Evolutionary conservation across 106 monocot species (phyloP), one percentile per base, ranked within the genome.

Genomic region (Chionographis japonica): DNA sequence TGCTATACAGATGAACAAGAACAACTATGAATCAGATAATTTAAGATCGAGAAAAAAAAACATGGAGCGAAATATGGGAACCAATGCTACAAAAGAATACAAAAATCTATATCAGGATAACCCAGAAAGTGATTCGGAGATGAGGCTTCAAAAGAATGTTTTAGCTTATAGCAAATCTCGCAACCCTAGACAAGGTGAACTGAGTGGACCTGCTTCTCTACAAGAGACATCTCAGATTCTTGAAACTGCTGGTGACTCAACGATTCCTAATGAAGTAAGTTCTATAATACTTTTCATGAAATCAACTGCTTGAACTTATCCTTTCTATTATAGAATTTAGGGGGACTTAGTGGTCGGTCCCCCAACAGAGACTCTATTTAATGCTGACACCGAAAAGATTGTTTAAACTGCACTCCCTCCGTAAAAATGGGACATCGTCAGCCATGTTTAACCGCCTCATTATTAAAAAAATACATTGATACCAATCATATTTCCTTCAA

Each of bases 211-310:
- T 69, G 73, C 65, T 27, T 37, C 14, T 68, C 40, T 62, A 8
- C 68, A 62, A 17, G 70, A 82, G 63, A 35, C 52, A 37, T 67
- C 83, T 57, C 65, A 75, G 51, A 76, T 75, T 66, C 37, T 61
- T 57, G 86, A 85, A 72, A 19, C 70, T 79, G 71, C 40, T 62
- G 62, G 46, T 61, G 85, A 71, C 11, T 67, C 77, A 27, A 52
- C 74, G 37, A 80, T 85, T 79, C 80, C 83, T 67, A 70, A 68
- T 61, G 84, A 93, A 70, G 97, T 89, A 81, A 81, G 80, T 75
- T 61, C 6, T 43, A 16, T 67, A 37, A 58, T 40, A n/a, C 58
- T 46, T 5, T 8, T 20, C 15, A 18, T 13, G 46, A 40, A 5
- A 5, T 55, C 19, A 12, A 12, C 17, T 58, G 7, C 4, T 6